phyloP scores from a whole-genome alignment of 1,284 basidiomycete genomes.

The Chiua sp. region DNA sequence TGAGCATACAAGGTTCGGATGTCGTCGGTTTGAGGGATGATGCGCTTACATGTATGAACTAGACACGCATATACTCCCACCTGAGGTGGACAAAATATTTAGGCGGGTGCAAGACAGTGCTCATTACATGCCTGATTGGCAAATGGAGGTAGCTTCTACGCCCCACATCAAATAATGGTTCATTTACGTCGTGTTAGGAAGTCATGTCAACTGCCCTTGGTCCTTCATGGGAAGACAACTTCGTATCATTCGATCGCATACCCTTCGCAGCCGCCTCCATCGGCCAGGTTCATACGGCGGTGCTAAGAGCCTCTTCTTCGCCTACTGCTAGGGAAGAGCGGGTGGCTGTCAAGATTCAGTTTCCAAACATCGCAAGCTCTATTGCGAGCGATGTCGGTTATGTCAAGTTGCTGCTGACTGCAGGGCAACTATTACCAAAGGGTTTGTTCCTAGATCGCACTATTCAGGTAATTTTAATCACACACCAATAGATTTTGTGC shows the following conservation, averaged over 20 bases:
- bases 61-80: constrained; percentile 90
- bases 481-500: not conserved
- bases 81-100: constrained; percentile 90
- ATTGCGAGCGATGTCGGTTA: constrained; percentile 92
- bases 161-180: not conserved
- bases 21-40: not conserved
- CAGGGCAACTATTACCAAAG: constrained; percentile 81
- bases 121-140: constrained; percentile 99
- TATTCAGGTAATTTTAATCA: constrained; percentile 56
- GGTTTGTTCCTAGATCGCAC: constrained; percentile 93
- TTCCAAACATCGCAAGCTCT: constrained; percentile 89
- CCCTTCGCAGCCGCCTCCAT: constrained; percentile 98
- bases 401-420: constrained; percentile 83
- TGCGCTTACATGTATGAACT: constrained; percentile 4
- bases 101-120: constrained; percentile 94
- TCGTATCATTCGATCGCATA: constrained; percentile 80
- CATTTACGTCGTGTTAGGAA: constrained; percentile 52
- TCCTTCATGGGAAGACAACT: constrained; percentile 74
- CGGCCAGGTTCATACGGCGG: constrained; percentile 92
- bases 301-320: constrained; percentile 55
- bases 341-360: constrained; percentile 97
- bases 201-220: constrained; percentile 83
- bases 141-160: constrained; percentile 78
- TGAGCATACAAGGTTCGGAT: constrained; percentile 90
- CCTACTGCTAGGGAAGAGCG: constrained; percentile 58